phyloP scores from a whole-genome alignment of 495 filamentous ascomycete species.

The Aspergillus baeticus region DNA sequence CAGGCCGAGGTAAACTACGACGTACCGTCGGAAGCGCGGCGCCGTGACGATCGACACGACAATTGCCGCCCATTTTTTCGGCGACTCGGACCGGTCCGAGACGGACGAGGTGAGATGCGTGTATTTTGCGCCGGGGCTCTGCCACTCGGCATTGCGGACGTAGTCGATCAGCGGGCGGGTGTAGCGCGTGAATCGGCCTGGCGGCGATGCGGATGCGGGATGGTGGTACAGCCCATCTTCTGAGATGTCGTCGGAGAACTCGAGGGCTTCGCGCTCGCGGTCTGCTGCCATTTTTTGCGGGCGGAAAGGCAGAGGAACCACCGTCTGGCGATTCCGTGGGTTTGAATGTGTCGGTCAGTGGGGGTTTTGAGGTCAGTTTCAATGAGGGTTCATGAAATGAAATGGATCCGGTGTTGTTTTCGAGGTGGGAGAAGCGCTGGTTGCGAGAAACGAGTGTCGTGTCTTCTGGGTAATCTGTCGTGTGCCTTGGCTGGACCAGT shows the following conservation, averaged over 20 bases:
- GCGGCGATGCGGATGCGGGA: slow-evolving; percentile 2
- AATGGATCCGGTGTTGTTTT: neutral
- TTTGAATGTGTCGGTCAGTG: neutral
- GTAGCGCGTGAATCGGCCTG: slow-evolving; percentile 17
- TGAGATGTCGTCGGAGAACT: slow-evolving; percentile 22
- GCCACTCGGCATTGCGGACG: slow-evolving; percentile 46
- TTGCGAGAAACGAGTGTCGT: neutral
- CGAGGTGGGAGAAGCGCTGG: neutral
- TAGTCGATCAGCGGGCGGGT: slow-evolving; percentile 44
- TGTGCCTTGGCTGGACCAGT: neutral
- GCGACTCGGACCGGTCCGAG: slow-evolving; percentile 17
- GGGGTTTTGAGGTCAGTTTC: neutral
- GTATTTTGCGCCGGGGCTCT: slow-evolving; percentile 27
- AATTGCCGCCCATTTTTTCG: slow-evolving; percentile 30
- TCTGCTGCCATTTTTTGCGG: neutral
- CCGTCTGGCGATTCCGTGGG: neutral
- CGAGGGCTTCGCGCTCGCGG: slow-evolving; percentile 18
- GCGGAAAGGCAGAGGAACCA: neutral
- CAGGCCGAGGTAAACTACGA: slow-evolving; percentile 41
- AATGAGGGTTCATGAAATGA: neutral
- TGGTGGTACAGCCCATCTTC: slow-evolving; percentile 14
- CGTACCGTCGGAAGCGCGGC: slow-evolving; percentile 48
- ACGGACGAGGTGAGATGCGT: slow-evolving; percentile 21
- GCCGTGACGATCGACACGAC: slow-evolving; percentile 36
- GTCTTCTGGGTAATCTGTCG: neutral